phyloP scores from a whole-genome alignment of 2,329 filamentous ascomycete genomes.

The Neocatenulostroma microsporum region DNA sequence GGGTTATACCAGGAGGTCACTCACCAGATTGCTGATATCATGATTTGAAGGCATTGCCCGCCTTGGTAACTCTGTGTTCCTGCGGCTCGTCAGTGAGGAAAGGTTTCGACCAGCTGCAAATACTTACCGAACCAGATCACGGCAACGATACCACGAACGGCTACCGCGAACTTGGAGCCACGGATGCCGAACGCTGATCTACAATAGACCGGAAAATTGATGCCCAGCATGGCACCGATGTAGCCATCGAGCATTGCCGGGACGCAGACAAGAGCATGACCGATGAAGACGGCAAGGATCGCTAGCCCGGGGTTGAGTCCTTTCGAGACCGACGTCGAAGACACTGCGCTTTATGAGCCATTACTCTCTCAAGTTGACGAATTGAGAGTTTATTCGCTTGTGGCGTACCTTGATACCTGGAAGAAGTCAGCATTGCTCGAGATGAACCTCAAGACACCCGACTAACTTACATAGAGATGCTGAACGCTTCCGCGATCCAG shows the following conservation, averaged over 20 bases:
- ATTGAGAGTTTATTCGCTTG: background rate
- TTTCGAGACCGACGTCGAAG: conserved; percentile 14
- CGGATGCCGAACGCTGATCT: conserved; percentile 6
- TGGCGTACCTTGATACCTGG: background rate
- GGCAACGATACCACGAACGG: background rate
- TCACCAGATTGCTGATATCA: conserved; percentile 4
- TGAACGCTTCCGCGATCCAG: conserved; percentile 19
- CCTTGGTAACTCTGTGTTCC: conserved; percentile 1
- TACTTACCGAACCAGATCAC: conserved; percentile 3
- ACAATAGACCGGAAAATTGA: conserved; percentile 5
- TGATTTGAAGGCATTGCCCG: conserved; percentile 2
- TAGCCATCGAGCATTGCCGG: conserved; percentile 10
- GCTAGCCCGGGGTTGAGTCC: conserved; percentile 17
- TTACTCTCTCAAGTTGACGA: too few relatives aligned
- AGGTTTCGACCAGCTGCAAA: background rate
- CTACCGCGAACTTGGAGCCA: background rate
- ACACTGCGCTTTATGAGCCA: too few relatives aligned
- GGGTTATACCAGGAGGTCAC: too few relatives aligned
- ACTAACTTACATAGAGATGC: conserved; percentile 13
- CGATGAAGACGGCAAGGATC: conserved; percentile 16
- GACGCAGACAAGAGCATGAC: conserved; percentile 15
- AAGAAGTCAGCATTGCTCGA: too few relatives aligned
- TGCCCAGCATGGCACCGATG: conserved; percentile 4
- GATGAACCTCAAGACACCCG: too few relatives aligned
- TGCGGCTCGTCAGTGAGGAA: background rate